These are phyloP conservation scores for Coemansia sp. DNA, from an alignment of 192 early-diverging fungal genomes.

Conservation along the genomic window DNA sequence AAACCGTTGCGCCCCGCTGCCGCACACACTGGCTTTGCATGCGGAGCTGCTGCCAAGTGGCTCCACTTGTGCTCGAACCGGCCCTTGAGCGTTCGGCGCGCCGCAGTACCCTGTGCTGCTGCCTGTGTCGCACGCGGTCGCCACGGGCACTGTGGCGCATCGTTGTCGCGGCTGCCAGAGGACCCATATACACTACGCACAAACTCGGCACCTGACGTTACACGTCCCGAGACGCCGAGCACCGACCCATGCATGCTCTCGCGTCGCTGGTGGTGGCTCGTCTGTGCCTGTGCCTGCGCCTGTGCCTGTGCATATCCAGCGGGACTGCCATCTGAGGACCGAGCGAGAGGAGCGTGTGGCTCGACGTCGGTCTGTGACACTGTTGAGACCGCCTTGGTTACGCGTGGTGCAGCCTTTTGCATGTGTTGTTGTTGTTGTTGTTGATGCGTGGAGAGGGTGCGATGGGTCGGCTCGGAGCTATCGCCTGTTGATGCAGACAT, in stretches of 20 bases:
- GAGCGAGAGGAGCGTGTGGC: constrained; percentile 2
- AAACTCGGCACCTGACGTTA: neutral
- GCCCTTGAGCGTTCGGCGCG: constrained; percentile 24
- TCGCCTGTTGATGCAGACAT: neutral
- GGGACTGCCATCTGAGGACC: constrained; percentile 7
- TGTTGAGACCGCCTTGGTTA: constrained; percentile 5
- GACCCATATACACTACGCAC: no score
- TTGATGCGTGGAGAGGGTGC: neutral
- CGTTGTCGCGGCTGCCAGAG: no score
- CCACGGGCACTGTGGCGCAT: no score
- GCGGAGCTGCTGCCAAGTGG: constrained; percentile 27
- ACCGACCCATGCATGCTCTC: constrained; percentile 9
- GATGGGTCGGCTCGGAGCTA: neutral
- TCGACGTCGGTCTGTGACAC: constrained; percentile 3
- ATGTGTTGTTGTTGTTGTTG: no score
- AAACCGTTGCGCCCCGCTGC: constrained; percentile 38
- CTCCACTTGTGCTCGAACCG: constrained; percentile 15
- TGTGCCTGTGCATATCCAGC: neutral
- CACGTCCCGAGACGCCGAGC: constrained; percentile 1
- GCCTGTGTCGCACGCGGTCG: neutral
- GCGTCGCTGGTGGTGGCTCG: constrained; percentile 2
- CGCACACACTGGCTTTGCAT: constrained; percentile 15
- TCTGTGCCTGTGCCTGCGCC: neutral
- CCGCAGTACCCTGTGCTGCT: neutral
- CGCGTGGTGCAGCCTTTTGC: constrained; percentile 7